A percentile compares a stretch with the other conserved stretches of the same genome.
Evolutionary conservation across 805 yeast species (phyloP).

Genomic region (Kazachstania bromeliacearum): DNA sequence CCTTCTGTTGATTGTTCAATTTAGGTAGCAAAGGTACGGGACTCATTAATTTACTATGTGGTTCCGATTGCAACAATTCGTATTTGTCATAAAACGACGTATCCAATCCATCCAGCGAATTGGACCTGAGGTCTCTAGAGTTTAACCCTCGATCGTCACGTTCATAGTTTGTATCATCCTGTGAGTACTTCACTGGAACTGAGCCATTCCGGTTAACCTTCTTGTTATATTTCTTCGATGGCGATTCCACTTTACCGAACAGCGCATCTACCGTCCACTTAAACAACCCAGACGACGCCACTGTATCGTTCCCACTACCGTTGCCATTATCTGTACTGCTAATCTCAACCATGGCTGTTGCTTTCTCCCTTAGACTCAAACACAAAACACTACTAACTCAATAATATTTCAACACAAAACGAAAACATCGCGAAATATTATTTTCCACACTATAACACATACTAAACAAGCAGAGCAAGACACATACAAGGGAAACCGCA

Average conservation of each 20-base stretch:
- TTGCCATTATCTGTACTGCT: neutral
- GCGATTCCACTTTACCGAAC: slow-evolving; percentile 22
- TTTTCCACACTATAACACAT: too few species aligned
- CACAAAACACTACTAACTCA: too few species aligned
- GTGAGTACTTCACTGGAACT: slow-evolving; percentile 17
- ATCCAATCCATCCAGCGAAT: slow-evolving; percentile 20
- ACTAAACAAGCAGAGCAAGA: too few species aligned
- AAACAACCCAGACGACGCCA: slow-evolving; percentile 5
- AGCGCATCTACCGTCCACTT: slow-evolving; percentile 28
- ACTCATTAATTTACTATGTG: slow-evolving; percentile 6
- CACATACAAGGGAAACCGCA: too few species aligned
- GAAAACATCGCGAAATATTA: too few species aligned
- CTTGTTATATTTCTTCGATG: slow-evolving; percentile 20
- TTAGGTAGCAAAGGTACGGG: slow-evolving; percentile 10
- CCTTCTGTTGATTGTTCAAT: too few species aligned
- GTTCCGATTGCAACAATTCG: slow-evolving; percentile 15
- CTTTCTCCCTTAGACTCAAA: too few species aligned
- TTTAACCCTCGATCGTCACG: slow-evolving; percentile 1
- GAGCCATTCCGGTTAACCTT: neutral
- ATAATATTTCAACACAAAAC: too few species aligned
- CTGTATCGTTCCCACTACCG: neutral
- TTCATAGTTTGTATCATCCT: slow-evolving; percentile 21
- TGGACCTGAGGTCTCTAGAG: slow-evolving; percentile 14
- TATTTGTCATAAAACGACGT: slow-evolving; percentile 17
- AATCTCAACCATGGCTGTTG: neutral